These are phyloP conservation scores for Geosmithia flava DNA, from an alignment of 2,329 filamentous ascomycete genomes.

Conservation along the genomic window DNA sequence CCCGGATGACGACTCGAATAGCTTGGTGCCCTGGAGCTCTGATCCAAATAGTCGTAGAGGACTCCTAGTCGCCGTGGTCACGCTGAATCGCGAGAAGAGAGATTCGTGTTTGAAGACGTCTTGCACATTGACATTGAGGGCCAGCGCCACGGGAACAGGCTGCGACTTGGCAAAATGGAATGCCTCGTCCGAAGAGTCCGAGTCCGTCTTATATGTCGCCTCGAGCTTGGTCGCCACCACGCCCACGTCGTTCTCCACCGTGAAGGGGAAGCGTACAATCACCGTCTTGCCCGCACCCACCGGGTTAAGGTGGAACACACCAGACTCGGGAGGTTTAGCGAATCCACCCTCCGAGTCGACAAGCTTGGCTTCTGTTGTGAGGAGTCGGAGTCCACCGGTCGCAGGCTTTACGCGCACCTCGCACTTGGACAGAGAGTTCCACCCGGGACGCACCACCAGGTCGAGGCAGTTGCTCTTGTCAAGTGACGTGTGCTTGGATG, in stretches of 20 bases:
- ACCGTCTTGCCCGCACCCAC: constrained; percentile 33
- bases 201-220: constrained; percentile 55
- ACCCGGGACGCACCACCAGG: constrained; percentile 58
- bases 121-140: constrained; percentile 90
- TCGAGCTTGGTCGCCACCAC: constrained; percentile 68
- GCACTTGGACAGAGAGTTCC: constrained; percentile 52
- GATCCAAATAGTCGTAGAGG: constrained; percentile 66
- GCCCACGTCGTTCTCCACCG: constrained; percentile 62
- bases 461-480: constrained; percentile 70
- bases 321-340: constrained; percentile 37
- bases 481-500: constrained; percentile 63
- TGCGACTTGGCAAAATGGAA: constrained; percentile 32
- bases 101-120: constrained; percentile 80
- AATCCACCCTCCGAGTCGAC: constrained; percentile 22
- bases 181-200: constrained; percentile 29
- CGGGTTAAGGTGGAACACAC: constrained; percentile 35
- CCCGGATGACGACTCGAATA: constrained; percentile 54
- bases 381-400: constrained; percentile 52
- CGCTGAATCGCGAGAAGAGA: constrained; percentile 81
- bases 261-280: constrained; percentile 65
- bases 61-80: constrained; percentile 65
- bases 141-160: constrained; percentile 60
- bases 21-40: constrained; percentile 55
- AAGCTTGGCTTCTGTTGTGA: constrained; percentile 46
- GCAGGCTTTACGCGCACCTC: constrained; percentile 51